These are phyloP conservation scores for Penicillium fuscoglaucum DNA, from an alignment of 2,329 filamentous ascomycete species.

Conservation along the genomic window DNA sequence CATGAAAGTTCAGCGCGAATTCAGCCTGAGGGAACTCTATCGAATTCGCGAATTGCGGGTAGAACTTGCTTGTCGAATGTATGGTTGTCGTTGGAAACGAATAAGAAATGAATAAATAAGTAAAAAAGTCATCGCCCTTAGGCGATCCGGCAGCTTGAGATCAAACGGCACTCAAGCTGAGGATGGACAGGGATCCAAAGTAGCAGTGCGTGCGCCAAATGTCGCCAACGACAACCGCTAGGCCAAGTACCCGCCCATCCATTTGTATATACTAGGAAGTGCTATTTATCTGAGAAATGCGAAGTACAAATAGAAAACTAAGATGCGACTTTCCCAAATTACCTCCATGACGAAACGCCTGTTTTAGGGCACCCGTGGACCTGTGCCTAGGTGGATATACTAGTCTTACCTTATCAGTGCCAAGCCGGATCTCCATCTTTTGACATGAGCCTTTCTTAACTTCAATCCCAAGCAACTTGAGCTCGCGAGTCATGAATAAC, in stretches of 20 bases:
- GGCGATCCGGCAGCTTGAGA: background rate
- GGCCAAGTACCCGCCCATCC: background rate
- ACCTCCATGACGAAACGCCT: background rate
- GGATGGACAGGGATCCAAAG: background rate
- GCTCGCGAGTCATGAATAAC: slow-evolving; percentile 73
- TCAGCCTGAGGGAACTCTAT: slow-evolving; percentile 21
- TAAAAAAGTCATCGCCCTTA: background rate
- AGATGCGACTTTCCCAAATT: background rate
- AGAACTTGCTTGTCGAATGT: background rate
- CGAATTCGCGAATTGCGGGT: slow-evolving; percentile 24
- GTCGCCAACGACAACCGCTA: background rate
- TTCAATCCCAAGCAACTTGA: background rate
- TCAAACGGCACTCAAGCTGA: background rate
- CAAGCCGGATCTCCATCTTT: slow-evolving; percentile 18
- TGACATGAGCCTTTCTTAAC: slow-evolving; percentile 18
- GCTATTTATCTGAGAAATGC: background rate
- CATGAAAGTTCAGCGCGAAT: background rate
- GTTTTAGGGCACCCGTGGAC: background rate
- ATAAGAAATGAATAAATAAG: background rate
- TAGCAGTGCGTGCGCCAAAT: background rate
- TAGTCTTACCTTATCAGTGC: slow-evolving; percentile 14
- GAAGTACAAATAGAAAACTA: background rate
- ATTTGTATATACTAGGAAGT: too few species aligned
- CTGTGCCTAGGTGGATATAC: too few species aligned
- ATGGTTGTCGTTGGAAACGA: background rate